Base-by-base conservation (phyloP, 305 asterid species). In the Solanum hybrid region DNA sequence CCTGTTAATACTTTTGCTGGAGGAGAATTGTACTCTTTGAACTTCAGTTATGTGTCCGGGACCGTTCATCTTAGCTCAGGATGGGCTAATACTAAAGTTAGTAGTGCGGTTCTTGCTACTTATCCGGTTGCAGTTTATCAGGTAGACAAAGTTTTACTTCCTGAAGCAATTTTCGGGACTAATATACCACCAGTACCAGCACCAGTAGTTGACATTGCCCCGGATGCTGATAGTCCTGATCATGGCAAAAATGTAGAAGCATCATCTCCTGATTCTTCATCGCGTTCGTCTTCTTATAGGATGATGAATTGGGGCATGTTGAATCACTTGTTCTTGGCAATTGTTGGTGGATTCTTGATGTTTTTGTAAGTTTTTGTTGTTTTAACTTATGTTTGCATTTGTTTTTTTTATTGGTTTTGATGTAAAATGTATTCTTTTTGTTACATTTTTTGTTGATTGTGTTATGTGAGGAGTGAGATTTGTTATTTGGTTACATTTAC, bases 101-200 rank as follows among this genome's bases (percentile, higher is more conserved):
- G 82, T 88, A 96, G 98, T 46, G 95, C 95, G 8, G 96, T 96
- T 20, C 95, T 91, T 90, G 93, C 98, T 5, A 93, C 96, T 34
- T 94, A 93, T 85, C 99, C 95, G 1, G 96, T 93, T 14, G 96
- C 97, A 1, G 86, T 95, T 84, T 96, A 93, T 85, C 96, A 95
- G 93, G 93, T 94, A 12, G 96, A 95, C 26, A 90, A 51, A 80
- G 94, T 96, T 73, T 92, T 94, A 5, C 94, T 95, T 87, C 98
- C 99, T 0, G 94, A 91, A 82, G 98, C 96, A 0, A 95, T 96
- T 87, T 95, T 95, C 78, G 98, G 99, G 87, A 95, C 96, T 7
- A 94, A 95, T 84, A 94, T 96, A 14, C 99, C 98, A 7, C 98
- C 97, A n/a, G 89, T 91, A 11, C 34, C 97, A 1, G 95, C 96